Conservation (phyloP, 768 basidiomycete genomes). For the Coprinellus aureogranulatus region DNA sequence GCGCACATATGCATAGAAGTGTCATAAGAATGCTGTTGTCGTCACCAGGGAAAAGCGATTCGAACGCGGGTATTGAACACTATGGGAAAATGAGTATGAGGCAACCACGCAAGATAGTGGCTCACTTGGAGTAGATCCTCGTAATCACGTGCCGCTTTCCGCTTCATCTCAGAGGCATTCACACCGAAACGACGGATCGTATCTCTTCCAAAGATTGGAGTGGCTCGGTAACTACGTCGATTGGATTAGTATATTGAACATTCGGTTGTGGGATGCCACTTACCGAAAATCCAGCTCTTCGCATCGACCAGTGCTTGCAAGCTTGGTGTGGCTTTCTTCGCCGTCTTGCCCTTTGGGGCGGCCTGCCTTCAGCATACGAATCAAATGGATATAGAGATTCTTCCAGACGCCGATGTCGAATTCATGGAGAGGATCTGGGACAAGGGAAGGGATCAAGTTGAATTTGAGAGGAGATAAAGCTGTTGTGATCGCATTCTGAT, state of each 20-base stretch:
- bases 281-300: no score
- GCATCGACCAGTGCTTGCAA: no score
- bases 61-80: conserved; percentile 10
- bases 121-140: conserved; percentile 33
- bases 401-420: conserved; percentile 40
- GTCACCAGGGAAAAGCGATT: neutral
- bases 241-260: neutral
- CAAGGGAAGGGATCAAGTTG: conserved; percentile 26
- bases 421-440: conserved; percentile 34
- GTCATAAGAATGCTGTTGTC: neutral
- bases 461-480: conserved; percentile 20
- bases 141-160: conserved; percentile 29
- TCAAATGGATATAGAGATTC: conserved; percentile 30
- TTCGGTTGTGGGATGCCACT: neutral
- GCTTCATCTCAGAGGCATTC: conserved; percentile 25
- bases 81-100: neutral
- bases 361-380: conserved; percentile 26
- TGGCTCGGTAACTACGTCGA: conserved; percentile 13
- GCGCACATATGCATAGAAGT: neutral
- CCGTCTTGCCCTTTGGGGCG: conserved; percentile 5
- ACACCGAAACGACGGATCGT: conserved; percentile 24
- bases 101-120: neutral
- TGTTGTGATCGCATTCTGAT: no score
- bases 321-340: neutral
- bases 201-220: conserved; percentile 15